phyloP scores from a whole-genome alignment of 495 filamentous ascomycete genomes.

The Penicillium cinerascens region DNA sequence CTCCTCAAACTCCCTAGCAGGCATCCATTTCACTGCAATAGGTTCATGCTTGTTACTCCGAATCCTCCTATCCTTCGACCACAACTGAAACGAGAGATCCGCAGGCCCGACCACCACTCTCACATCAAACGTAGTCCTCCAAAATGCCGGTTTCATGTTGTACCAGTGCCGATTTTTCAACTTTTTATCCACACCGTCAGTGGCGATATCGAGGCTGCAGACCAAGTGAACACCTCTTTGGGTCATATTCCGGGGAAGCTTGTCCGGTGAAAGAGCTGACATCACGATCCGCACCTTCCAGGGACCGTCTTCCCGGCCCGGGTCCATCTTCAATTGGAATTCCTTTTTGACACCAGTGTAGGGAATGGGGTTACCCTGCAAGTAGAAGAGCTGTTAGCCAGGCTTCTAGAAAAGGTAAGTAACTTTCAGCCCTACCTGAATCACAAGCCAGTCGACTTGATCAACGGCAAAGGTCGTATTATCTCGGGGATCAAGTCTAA shows the following conservation, averaged over 20 bases:
- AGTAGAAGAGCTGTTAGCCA: not conserved
- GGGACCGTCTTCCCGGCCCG: conserved; percentile 30
- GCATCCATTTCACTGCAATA: conserved; percentile 49
- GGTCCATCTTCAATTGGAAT: conserved; percentile 45
- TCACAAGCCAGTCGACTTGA: conserved; percentile 57
- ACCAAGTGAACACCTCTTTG: conserved; percentile 27
- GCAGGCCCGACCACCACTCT: conserved; percentile 52
- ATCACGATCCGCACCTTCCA: conserved; percentile 50
- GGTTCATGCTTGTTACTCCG: conserved; percentile 44
- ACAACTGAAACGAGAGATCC: conserved; percentile 53
- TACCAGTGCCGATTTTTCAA: conserved; percentile 46
- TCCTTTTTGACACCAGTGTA: conserved; percentile 36
- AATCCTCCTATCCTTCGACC: conserved; percentile 47
- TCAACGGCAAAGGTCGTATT: conserved; percentile 43
- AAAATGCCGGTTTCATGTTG: conserved; percentile 39
- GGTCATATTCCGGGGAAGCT: conserved; percentile 41
- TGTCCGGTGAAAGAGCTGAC: conserved; percentile 36
- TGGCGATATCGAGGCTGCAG: conserved; percentile 26
- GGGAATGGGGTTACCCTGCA: conserved; percentile 35
- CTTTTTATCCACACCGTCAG: conserved; percentile 39
- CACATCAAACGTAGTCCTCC: conserved; percentile 49
- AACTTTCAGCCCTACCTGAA: conserved; percentile 30
- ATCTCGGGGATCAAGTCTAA: conserved; percentile 43
- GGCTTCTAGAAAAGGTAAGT: not conserved
- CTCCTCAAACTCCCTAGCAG: conserved; percentile 7